Conservation (phyloP, 495 filamentous ascomycete genomes). For the Aspergillus incahuasiensis region DNA sequence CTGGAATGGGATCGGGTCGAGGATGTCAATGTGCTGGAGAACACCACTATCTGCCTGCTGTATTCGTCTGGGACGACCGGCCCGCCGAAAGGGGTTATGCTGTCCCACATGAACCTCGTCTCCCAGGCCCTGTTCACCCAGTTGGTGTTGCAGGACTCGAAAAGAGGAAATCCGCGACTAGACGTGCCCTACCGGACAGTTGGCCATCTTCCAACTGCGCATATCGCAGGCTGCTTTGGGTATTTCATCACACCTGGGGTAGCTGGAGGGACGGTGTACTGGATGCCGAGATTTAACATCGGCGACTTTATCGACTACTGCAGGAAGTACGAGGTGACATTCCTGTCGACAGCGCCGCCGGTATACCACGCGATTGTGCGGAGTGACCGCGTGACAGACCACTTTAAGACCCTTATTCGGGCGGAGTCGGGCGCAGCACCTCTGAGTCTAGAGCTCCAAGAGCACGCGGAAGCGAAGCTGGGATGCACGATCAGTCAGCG, state of each 20-base stretch:
- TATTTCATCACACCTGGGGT: constrained; percentile 17
- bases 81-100: constrained; percentile 75
- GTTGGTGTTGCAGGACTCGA: constrained; percentile 49
- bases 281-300: constrained; percentile 16
- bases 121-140: constrained; percentile 53
- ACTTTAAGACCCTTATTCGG: constrained; percentile 13
- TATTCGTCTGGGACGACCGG: constrained; percentile 63
- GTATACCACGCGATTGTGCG: constrained; percentile 16
- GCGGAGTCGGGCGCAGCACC: constrained; percentile 18
- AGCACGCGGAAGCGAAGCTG: constrained; percentile 15
- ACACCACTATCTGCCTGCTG: constrained; percentile 11
- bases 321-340: constrained; percentile 12
- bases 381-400: constrained; percentile 12
- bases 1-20: constrained; percentile 12
- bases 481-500: constrained; percentile 16
- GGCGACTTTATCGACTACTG: constrained; percentile 17
- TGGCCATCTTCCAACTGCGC: constrained; percentile 76
- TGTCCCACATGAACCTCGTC: constrained; percentile 69
- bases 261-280: constrained; percentile 17
- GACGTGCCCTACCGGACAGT: constrained; percentile 51
- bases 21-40: constrained; percentile 6
- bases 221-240: constrained; percentile 14
- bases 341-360: constrained; percentile 14
- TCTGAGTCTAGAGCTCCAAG: constrained; percentile 12
- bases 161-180: constrained; percentile 51